These are phyloP conservation scores for Suillus discolor DNA, from an alignment of 768 basidiomycete species.

Conservation along the genomic window DNA sequence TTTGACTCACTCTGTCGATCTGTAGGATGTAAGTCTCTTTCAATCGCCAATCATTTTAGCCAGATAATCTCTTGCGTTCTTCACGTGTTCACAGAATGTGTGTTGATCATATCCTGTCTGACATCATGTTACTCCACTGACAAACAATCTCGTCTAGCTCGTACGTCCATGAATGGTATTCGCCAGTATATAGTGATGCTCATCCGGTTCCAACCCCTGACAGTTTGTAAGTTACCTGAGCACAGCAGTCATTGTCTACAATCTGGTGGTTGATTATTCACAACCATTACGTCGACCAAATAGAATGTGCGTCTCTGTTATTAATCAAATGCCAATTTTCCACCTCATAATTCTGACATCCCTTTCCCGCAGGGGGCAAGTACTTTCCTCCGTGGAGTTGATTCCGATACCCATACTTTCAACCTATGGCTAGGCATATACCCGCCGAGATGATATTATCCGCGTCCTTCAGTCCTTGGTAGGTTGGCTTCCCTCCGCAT, in stretches of 20 bases:
- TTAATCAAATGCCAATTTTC: background rate
- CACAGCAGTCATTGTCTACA: background rate
- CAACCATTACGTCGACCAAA: background rate
- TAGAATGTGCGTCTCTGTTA: background rate
- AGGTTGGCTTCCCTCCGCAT: background rate
- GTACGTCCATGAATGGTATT: background rate
- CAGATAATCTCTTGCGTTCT: background rate
- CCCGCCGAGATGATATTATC: fast-evolving
- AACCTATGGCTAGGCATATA: fast-evolving
- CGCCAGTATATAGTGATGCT: background rate
- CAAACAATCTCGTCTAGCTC: background rate
- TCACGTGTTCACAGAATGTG: background rate
- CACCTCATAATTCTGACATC: background rate
- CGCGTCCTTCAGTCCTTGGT: background rate
- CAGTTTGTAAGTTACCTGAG: background rate
- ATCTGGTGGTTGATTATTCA: background rate
- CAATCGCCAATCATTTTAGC: background rate
- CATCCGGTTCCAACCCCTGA: background rate
- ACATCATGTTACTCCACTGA: background rate
- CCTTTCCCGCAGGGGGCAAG: background rate
- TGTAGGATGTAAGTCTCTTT: background rate
- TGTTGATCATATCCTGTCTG: background rate
- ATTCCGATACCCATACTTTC: background rate
- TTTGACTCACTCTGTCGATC: background rate
- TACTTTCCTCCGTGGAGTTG: background rate